Evolutionary conservation across 2,329 filamentous ascomycete species (phyloP), one percentile per base, ranked within the genome.

Genomic region (Scedosporium dehoogii): DNA sequence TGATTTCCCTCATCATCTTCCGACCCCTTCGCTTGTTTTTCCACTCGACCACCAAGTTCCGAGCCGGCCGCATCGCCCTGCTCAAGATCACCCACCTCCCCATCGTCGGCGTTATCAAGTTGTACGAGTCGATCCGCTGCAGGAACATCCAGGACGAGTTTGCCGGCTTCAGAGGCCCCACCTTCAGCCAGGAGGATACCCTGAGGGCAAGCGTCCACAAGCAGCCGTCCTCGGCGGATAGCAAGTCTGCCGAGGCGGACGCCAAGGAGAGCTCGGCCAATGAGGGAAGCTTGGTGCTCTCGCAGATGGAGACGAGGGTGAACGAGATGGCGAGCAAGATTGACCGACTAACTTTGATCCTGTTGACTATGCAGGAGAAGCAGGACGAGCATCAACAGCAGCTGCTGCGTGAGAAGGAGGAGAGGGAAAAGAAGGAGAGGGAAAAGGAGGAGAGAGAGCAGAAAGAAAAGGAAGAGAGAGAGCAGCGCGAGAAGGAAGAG

Each of bases 21-120:
- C 84, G 90, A 16, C 90, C 90, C 0, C 78, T 91, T 64, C 82
- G 89, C 63, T 78, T 92, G 55, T 79, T 91, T 66, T 72, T 91
- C 59, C 80, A 86, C 6, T 82, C 85, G 2, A 82, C 87, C 65
- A 76, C 77, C 63, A 82, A 81, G 63, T 81, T 92, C 67, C 86
- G 90, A 57, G 76, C 77, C 27, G 79, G 79, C 18, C 81, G 85
- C 56, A 88, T 88, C 64, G 63, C 83, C 51, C 76, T 88, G n/a
- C 78, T 88, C 62, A 85, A 85, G 67, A 76, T 78, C 4, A 87
- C 85, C 0, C 85, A 87, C 68, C 76, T 84, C 57, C 89, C 89
- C 38, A 85, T 90, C 65, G 87, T 92, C 29, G 83, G 75, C n/a
- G 75, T 80, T 56, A 92, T 92, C 66, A 81, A 83, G 72, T 69